phyloP scores from a whole-genome alignment of 176 grass and related monocot species.

The Eleusine indica region DNA sequence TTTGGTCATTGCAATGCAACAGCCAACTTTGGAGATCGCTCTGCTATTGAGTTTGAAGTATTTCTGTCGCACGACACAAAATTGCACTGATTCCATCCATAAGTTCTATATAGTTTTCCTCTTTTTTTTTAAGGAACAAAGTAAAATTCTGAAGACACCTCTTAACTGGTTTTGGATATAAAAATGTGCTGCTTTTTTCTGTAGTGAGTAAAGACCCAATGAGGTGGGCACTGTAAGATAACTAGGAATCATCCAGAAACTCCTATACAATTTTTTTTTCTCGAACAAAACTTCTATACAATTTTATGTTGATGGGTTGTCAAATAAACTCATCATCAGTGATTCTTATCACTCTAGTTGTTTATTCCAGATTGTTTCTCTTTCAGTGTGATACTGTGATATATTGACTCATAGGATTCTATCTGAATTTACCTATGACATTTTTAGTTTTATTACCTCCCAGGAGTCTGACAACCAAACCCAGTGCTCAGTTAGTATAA shows the following conservation, averaged over 20 bases:
- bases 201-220: no score
- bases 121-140: neutral
- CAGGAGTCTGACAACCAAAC: constrained; percentile 64
- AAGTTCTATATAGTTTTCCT: neutral
- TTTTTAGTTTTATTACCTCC: neutral
- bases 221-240: no score
- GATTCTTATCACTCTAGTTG: neutral
- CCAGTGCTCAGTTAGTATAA: constrained; percentile 52
- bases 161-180: neutral
- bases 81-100: neutral
- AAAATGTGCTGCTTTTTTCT: no score
- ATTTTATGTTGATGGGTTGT: no score
- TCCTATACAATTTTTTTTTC: no score
- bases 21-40: no score
- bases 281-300: no score
- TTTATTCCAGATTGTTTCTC: neutral
- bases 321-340: no score
- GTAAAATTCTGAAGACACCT: neutral
- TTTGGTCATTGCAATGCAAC: no score
- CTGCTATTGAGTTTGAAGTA: no score
- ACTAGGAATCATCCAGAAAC: no score
- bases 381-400: neutral
- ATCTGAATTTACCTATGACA: neutral
- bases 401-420: neutral
- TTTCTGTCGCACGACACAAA: neutral